These are phyloP conservation scores for Ustilago hordei DNA, from an alignment of 1,284 basidiomycete species.

Conservation along the genomic window DNA sequence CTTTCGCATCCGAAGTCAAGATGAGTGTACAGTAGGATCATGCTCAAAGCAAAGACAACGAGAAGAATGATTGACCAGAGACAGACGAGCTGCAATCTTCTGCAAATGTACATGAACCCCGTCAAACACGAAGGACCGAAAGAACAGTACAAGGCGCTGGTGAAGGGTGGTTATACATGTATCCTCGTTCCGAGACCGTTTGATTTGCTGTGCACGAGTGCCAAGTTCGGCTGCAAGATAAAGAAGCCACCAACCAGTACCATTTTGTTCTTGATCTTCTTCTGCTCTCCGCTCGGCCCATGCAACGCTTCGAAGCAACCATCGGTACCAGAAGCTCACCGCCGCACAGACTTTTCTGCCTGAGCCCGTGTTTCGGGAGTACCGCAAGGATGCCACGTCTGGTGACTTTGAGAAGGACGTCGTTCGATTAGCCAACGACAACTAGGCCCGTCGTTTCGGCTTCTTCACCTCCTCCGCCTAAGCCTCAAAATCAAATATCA, in stretches of 20 bases:
- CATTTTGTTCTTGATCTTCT: neutral
- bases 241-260: neutral
- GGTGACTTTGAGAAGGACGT: neutral
- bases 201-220: neutral
- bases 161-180: neutral
- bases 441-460: neutral
- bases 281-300: neutral
- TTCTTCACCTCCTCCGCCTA: neutral
- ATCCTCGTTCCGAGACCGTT: neutral
- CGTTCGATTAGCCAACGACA: neutral
- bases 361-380: neutral
- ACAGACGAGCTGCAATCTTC: neutral
- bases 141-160: neutral
- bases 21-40: neutral
- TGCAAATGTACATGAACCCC: neutral
- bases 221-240: neutral
- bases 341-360: neutral
- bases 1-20: slow-evolving; percentile 1
- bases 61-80: neutral
- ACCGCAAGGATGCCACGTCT: neutral
- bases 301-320: neutral
- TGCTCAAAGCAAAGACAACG: neutral
- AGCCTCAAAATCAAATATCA: neutral
- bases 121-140: too few relatives aligned
- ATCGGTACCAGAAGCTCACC: neutral